Evolutionary conservation across 805 yeast genomes (phyloP), one percentile per base, ranked within the genome.

Genomic region (Yarrowia sp.): DNA sequence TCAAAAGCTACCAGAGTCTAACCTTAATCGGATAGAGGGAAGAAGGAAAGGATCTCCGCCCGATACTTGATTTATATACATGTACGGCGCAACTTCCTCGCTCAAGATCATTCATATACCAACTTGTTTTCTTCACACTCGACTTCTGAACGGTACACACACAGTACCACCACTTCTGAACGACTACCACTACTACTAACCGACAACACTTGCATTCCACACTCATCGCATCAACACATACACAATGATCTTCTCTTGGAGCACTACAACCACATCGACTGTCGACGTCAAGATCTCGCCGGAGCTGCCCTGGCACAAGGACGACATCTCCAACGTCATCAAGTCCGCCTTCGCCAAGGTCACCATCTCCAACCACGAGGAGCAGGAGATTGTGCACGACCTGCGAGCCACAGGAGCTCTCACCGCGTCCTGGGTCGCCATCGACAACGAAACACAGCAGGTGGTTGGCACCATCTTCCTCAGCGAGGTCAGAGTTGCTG

Each of bases 341-440:
- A 51, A 51, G 19, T n/a, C 58, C 13, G 58, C 58, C 16, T 51
- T 51, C 14, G 42, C 58, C 3, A 51, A 51, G 42, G 27, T 51
- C 21, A 18, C 58, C 21, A 51, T 51, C 32, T 51, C 58, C 58
- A 51, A 51, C 42, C 58, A 51, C 32, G 42, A 51, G 42, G 58
- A 51, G 18, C 58, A 51, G 32, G 58, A 51, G 58, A 51, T 51
- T 8, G 58, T 51, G 7, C 58, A 51, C 42, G 58, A 51, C 42
- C 32, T 51, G 3, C 42, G 58, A 16, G 42, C 32, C 22, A 22
- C 58, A 4, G 58, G 58, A 2, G 35, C 25, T 3, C 38, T 51
- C 24, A 51, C 58, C 2, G 58, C 42, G 3, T 51, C 58, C 10
- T 51, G 58, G 58, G 58, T 51, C 24, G 58, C 58, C 19, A 35